A percentile compares a stretch with the other conserved stretches of the same genome.
Conservation (phyloP, 2,329 filamentous ascomycete species). For the Rhexocercosporidium sp. region DNA sequence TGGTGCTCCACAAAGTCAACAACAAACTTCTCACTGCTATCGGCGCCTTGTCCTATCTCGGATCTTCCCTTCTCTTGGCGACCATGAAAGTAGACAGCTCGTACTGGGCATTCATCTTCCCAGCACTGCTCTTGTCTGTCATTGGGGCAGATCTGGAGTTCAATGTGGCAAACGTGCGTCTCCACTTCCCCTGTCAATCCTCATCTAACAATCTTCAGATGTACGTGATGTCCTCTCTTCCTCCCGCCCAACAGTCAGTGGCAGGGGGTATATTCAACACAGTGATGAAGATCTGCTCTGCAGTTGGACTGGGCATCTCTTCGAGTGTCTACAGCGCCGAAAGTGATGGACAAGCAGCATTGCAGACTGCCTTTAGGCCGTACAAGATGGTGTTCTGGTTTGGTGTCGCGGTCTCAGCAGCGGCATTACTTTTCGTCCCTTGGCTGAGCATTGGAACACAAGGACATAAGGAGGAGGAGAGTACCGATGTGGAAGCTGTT, state of each 20-base stretch:
- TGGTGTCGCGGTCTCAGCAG: conserved; percentile 48
- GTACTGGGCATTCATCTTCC: conserved; percentile 72
- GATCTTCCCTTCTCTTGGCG: conserved; percentile 56
- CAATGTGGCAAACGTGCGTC: conserved; percentile 67
- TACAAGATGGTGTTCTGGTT: conserved; percentile 60
- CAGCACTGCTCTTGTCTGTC: conserved; percentile 62
- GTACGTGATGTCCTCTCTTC: conserved; percentile 72
- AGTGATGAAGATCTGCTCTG: conserved; percentile 56
- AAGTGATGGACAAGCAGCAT: conserved; percentile 38
- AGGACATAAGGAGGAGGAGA: conserved; percentile 41
- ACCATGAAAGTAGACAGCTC: conserved; percentile 58
- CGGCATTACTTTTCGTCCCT: conserved; percentile 53
- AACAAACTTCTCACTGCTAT: conserved; percentile 65
- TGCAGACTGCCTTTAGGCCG: conserved; percentile 44
- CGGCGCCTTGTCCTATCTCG: conserved; percentile 48
- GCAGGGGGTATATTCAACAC: conserved; percentile 74
- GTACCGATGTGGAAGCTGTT: not conserved
- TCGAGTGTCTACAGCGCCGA: conserved; percentile 64
- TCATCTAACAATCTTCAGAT: conserved; percentile 50
- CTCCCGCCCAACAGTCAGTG: conserved; percentile 60
- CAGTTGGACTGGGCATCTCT: conserved; percentile 63
- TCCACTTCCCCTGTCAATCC: conserved; percentile 21
- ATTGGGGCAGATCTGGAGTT: conserved; percentile 72
- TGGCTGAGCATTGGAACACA: conserved; percentile 60
- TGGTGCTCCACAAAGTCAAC: conserved; percentile 66